Evolutionary conservation across 2,329 filamentous ascomycete genomes (phyloP), one percentile per base, ranked within the genome.

Genomic region (Aspergillus latus): DNA sequence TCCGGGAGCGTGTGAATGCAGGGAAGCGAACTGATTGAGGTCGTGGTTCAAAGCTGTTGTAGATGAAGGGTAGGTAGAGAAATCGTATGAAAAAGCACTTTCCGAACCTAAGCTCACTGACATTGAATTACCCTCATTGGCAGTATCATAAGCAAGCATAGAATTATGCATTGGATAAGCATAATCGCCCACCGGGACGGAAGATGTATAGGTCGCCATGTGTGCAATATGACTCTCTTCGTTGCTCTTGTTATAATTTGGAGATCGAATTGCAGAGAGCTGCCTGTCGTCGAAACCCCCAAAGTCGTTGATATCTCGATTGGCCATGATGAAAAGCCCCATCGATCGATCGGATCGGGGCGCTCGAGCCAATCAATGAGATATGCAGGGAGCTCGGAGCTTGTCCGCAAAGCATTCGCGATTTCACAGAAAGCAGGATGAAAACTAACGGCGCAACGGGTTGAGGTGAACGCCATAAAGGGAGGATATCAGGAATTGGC

Each of bases 81-180:
- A 47, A 21, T 67, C 58, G 52, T 65, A 70, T 32, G 64, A 37
- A 56, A 67, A 69, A 39, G 59, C 43, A 49, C 56, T 52, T 6
- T 40, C 47, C 7, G 58, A 30, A n/a, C 64, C 65, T 53, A 68
- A 16, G 42, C 52, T 57, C 59, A 70, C 63, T 7, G 63, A 53
- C 59, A 66, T 61, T 9, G 60, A 40, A 15, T 55, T 54, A 7
- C 54, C 56, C 11, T 57, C 28, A 32, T 54, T 49, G 16, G 63
- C 61, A n/a, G n/a, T n/a, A 16, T 70, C 66, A 51, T 70, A 71
- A 4, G 61, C 46, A 43, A 68, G 56, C 59, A 71, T 66, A 2
- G 62, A 54, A 52, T 65, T 66, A 36, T 56, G 58, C 16, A 55
- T 45, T 34, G 53, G 57, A 53, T 62, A 64, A 52, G 48, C 26